These are phyloP conservation scores for Ceratobasidium sp. DNA, from an alignment of 1,284 basidiomycete species.

Conservation along the genomic window DNA sequence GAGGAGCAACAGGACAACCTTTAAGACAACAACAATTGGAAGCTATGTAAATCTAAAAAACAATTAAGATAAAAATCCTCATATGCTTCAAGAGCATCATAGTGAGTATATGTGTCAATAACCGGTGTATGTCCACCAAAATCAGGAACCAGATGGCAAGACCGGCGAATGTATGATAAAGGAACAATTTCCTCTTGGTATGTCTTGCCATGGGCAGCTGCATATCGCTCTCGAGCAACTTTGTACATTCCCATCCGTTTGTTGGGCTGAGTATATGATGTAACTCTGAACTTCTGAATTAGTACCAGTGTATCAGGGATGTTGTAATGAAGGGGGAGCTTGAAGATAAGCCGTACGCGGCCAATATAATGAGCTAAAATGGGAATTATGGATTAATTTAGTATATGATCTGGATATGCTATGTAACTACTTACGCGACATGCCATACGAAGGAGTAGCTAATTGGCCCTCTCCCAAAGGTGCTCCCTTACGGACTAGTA, in stretches of 20 bases:
- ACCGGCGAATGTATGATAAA: background rate
- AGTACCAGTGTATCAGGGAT: background rate
- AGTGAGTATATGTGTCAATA: background rate
- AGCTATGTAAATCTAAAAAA: constrained; percentile 3
- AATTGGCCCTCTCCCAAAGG: background rate
- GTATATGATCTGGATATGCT: background rate
- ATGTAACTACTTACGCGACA: background rate
- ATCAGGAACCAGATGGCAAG: background rate
- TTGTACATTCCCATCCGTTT: background rate
- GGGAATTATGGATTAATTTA: no score
- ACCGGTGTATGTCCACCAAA: background rate
- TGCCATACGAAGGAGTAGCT: background rate
- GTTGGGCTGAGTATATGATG: background rate
- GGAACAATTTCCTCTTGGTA: background rate
- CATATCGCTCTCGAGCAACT: background rate
- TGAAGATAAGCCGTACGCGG: constrained; percentile 18
- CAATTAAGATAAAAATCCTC: background rate
- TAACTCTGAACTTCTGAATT: background rate
- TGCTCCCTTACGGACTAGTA: constrained; percentile 1
- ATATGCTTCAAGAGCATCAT: background rate
- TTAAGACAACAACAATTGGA: background rate
- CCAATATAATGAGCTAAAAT: background rate
- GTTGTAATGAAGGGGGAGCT: background rate
- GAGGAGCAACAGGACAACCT: background rate
- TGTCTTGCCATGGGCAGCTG: background rate